phyloP scores from a whole-genome alignment of 1,139 yeast genomes.

The Kluyveromyces sp. region DNA sequence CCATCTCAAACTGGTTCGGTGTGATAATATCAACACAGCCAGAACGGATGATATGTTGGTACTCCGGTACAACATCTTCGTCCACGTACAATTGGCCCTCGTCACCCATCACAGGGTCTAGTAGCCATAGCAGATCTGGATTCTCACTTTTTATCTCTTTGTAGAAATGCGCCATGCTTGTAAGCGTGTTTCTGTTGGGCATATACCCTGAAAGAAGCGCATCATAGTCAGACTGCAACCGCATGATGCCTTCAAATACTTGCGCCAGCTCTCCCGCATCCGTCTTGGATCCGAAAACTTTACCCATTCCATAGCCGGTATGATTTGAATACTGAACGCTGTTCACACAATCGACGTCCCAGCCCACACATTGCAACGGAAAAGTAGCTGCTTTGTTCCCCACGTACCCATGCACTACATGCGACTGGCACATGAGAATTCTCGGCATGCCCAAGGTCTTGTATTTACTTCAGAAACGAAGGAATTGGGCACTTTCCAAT shows the following conservation, averaged over 20 bases:
- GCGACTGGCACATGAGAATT: constrained; percentile 46
- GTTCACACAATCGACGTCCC: constrained; percentile 63
- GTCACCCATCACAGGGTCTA: constrained; percentile 78
- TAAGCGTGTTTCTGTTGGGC: constrained; percentile 44
- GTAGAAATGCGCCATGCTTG: constrained; percentile 36
- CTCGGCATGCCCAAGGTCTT: constrained; percentile 25
- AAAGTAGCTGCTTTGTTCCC: constrained; percentile 60
- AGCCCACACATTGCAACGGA: constrained; percentile 54
- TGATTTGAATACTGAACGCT: constrained; percentile 63
- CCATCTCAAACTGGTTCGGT: constrained; percentile 70
- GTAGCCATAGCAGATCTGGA: constrained; percentile 36
- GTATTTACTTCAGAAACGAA: no score
- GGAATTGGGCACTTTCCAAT: no score
- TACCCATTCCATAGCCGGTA: constrained; percentile 54
- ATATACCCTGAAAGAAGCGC: constrained; percentile 54
- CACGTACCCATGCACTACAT: constrained; percentile 63
- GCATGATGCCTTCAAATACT: constrained; percentile 32
- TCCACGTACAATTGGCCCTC: constrained; percentile 61
- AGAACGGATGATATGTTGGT: constrained; percentile 38
- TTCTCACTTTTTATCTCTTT: constrained; percentile 26
- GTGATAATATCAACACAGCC: constrained; percentile 51
- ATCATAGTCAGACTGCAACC: constrained; percentile 36
- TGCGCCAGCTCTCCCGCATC: constrained; percentile 25
- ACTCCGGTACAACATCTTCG: constrained; percentile 47
- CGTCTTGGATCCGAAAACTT: constrained; percentile 33